Base-by-base conservation (phyloP, 495 filamentous ascomycete genomes). In the Evernia prunastri region DNA sequence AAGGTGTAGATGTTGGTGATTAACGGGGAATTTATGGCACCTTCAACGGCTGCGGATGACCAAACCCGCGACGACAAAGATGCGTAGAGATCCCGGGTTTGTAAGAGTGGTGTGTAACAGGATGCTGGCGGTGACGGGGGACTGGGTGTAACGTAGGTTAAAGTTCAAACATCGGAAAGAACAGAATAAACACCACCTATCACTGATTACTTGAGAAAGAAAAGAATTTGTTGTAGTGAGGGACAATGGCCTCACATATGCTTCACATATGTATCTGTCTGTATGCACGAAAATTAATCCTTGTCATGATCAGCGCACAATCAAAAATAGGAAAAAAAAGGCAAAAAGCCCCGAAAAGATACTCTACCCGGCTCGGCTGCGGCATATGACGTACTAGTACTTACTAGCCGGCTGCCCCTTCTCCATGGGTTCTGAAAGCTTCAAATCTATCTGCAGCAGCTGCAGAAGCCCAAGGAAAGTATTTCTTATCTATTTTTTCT, bases 21-120 rank as follows among this genome's bases (percentile, higher is more conserved):
- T 31, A 53, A 17, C 15, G 25, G 15, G 31, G 27, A 15, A 13
- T 29, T 15, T 51, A 51, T 27, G 12, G 47, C 25, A 13, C 15
- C 1, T 53, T 17, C 7, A 5, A 11, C 49, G 17, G 31, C 4
- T 15, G 59, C 20, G 59, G 37, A 58, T 23, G 37, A 40, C 2
- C 37, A 23, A 37, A 36, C 37, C 23, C 33, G 49, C n/a, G 58
- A 57, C 43, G 43, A 54, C 56, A 29, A 60, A 66, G 60, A 60
- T 63, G 37, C 58, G 57, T 58, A 40, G 59, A 58, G 12, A 10
- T 2, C n/a, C 36, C 1, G 17, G 56, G 23, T 58, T 36, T n/a
- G 15, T 39, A 53, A 53, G 6, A 23, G 17, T n/a, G n/a, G n/a
- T n/a, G n/a, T n/a, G 27, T 23, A 36, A 36, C 36, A 33, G 7